These are phyloP conservation scores for Phytophthora ramorum DNA, from an alignment of 352 stramenopile genomes.

Conservation along the genomic window DNA sequence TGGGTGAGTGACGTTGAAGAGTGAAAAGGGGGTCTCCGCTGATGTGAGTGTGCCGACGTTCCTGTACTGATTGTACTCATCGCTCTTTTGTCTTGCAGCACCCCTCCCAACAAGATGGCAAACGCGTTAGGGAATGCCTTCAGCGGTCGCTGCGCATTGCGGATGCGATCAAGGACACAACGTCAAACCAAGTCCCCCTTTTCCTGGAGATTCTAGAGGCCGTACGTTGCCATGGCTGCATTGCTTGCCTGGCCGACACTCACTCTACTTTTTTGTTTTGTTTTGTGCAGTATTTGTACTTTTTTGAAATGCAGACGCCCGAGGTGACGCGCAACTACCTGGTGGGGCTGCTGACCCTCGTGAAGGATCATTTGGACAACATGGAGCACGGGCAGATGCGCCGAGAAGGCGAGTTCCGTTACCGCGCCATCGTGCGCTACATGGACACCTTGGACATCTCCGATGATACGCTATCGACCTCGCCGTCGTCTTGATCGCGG, in stretches of 20 bases:
- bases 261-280: not conserved
- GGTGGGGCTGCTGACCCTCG: constrained; percentile 79
- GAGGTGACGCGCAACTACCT: constrained; percentile 82
- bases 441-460: constrained; percentile 62
- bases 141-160: constrained; percentile 96
- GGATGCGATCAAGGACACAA: constrained; percentile 81
- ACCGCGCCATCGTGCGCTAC: constrained; percentile 83
- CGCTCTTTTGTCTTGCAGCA: constrained; percentile 56
- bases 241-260: not conserved
- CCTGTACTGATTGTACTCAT: not conserved
- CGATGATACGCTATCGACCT: constrained; percentile 25
- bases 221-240: constrained; percentile 40
- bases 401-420: constrained; percentile 85
- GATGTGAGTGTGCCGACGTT: not conserved
- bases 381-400: constrained; percentile 77
- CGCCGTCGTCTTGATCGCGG: constrained; percentile 28
- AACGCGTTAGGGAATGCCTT: constrained; percentile 96
- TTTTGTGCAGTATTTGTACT: constrained; percentile 89
- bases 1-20: constrained; percentile 69
- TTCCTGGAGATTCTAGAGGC: constrained; percentile 97
- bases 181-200: constrained; percentile 90
- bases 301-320: constrained; percentile 89
- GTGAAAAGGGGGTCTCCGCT: not conserved
- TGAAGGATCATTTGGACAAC: constrained; percentile 95
- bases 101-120: constrained; percentile 89